Conservation (phyloP, 2,329 filamentous ascomycete species). For the Colletotrichum abscissum region DNA sequence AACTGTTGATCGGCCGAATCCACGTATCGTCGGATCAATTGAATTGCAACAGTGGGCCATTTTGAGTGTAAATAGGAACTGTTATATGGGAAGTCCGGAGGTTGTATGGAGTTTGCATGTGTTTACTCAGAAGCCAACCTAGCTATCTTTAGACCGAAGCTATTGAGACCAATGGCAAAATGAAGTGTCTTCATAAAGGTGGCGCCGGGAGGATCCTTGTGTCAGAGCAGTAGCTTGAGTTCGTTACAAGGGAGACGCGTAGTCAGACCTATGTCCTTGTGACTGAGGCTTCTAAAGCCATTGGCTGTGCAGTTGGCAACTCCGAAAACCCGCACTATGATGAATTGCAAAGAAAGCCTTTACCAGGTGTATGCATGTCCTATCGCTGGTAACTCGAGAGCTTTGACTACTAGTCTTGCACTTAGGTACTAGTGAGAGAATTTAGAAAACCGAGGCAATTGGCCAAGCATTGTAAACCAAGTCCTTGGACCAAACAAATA, state of each 20-base stretch:
- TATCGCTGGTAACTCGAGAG: not conserved
- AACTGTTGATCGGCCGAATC: not conserved
- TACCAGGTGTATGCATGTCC: not conserved
- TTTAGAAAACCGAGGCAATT: not conserved
- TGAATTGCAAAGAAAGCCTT: not conserved
- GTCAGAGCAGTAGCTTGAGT: not conserved
- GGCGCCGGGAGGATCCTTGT: not conserved
- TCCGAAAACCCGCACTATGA: not conserved
- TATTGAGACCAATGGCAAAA: not conserved
- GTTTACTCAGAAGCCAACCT: not conserved
- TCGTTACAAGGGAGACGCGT: too few relatives aligned
- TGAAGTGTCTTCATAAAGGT: not conserved
- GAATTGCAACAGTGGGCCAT: not conserved
- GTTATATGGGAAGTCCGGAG: not conserved
- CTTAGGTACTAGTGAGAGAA: not conserved
- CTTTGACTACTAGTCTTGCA: not conserved
- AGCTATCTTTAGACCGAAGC: not conserved
- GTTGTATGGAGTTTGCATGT: not conserved
- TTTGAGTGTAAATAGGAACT: not conserved
- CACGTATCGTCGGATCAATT: not conserved
- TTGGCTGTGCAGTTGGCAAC: not conserved
- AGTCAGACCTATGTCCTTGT: too few relatives aligned
- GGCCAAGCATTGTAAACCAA: not conserved
- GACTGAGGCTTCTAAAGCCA: too few relatives aligned
- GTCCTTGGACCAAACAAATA: not conserved